phyloP scores from a whole-genome alignment of 73 alveolate genomes.

The Effrenium voratum region DNA sequence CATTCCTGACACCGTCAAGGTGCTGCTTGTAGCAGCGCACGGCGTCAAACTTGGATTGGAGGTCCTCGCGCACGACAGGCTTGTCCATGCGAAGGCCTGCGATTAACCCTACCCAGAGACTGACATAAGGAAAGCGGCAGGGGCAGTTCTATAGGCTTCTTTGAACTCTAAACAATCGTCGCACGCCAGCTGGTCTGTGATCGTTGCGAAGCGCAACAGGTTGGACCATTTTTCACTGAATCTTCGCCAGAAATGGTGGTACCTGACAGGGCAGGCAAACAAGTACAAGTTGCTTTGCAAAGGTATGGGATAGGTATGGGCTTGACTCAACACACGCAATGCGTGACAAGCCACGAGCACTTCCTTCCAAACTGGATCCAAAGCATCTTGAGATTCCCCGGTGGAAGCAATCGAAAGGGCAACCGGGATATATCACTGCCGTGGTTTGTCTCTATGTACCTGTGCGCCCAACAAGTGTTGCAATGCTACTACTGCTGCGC shows the following conservation, averaged over 20 bases:
- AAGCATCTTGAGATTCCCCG: slow-evolving; percentile 25
- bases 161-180: slow-evolving; percentile 27
- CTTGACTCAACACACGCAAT: too few species aligned
- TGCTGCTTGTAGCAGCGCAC: background rate
- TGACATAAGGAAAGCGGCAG: background rate
- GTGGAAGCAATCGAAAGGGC: slow-evolving; percentile 25
- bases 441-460: background rate
- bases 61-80: background rate
- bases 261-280: background rate
- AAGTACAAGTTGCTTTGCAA: background rate
- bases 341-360: slow-evolving; percentile 38
- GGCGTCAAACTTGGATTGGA: background rate
- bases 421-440: background rate
- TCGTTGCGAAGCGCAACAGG: background rate
- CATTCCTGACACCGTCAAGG: slow-evolving; percentile 33
- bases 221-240: background rate
- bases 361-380: slow-evolving; percentile 47
- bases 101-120: background rate
- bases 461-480: background rate
- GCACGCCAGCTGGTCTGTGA: slow-evolving; percentile 18
- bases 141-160: background rate
- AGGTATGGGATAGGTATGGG: too few species aligned
- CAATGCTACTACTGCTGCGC: too few species aligned
- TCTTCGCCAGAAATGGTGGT: slow-evolving; percentile 14
- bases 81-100: background rate